Conservation (phyloP, 331 rosid genomes). For the Quercus lobata region DNA sequence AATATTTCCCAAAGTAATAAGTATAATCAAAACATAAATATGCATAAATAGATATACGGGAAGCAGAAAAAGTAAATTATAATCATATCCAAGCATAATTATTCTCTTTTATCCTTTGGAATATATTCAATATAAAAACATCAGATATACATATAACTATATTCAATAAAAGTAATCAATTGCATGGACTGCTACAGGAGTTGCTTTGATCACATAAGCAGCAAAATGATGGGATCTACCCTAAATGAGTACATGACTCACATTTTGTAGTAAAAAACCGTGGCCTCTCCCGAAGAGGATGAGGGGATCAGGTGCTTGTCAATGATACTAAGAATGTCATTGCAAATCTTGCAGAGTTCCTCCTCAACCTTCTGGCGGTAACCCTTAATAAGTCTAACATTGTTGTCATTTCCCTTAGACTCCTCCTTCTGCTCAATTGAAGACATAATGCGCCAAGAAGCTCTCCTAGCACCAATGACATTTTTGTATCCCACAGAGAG, state of each 20-base stretch:
- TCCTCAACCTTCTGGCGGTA: conserved; percentile 97
- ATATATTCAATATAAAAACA: neutral
- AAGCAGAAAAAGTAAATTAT: neutral
- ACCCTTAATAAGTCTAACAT: conserved; percentile 78
- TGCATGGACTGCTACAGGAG: conserved; percentile 2
- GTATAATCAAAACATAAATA: neutral
- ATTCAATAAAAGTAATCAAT: neutral
- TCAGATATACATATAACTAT: neutral
- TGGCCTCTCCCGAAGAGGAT: conserved; percentile 85
- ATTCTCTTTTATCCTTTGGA: neutral
- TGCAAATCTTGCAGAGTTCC: conserved; percentile 86
- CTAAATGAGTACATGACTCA: conserved; percentile 37
- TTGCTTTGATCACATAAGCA: conserved; percentile 2
- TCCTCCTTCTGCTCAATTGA: conserved; percentile 99
- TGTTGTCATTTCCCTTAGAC: conserved; percentile 84
- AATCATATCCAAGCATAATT: conserved; percentile 4
- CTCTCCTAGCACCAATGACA: conserved; percentile 92
- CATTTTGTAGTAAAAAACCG: conserved; percentile 96
- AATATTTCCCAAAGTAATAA: neutral
- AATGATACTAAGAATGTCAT: conserved; percentile 77
- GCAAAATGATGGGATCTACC: neutral
- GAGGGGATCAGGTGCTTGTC: conserved; percentile 83
- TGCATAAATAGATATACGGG: neutral
- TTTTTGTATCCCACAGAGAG: conserved; percentile 98
- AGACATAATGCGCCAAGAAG: conserved; percentile 99